A percentile compares a stretch with the other conserved stretches of the same genome.
Evolutionary conservation across 352 stramenopile genomes (phyloP).

Genomic region (Pelagophyceae sp.): DNA sequence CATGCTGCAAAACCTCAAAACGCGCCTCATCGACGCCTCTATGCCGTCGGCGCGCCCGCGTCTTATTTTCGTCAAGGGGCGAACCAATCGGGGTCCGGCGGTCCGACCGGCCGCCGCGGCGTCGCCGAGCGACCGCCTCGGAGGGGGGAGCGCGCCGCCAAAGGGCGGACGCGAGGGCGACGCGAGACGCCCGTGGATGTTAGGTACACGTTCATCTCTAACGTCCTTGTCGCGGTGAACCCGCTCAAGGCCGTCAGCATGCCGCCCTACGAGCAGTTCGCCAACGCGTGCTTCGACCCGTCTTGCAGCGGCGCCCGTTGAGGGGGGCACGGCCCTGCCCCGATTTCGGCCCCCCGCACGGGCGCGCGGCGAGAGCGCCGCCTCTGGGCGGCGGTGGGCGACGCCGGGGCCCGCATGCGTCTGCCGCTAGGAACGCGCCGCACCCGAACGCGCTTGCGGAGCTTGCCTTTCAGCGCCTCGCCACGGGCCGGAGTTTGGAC

Average conservation of each 20-base stretch:
- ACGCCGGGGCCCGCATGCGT: too few relatives aligned
- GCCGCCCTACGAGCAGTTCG: conserved; percentile 37
- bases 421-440: conserved; percentile 42
- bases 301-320: too few relatives aligned
- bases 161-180: not conserved
- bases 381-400: too few relatives aligned
- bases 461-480: conserved; percentile 78
- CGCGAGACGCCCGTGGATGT: not conserved
- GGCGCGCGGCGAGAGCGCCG: too few relatives aligned
- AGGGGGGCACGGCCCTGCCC: too few relatives aligned
- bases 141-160: too few relatives aligned
- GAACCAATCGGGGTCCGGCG: not conserved
- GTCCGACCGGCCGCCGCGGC: not conserved
- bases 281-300: conserved; percentile 3
- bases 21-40: not conserved
- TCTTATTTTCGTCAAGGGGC: too few relatives aligned
- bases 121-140: not conserved
- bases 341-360: too few relatives aligned
- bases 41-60: too few relatives aligned
- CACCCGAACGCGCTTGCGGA: conserved; percentile 72
- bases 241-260: conserved; percentile 12
- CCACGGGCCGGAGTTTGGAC: conserved; percentile 32
- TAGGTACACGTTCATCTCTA: conserved; percentile 20
- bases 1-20: conserved; percentile 1
- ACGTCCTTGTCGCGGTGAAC: conserved; percentile 24